Conservation (phyloP, 495 filamentous ascomycete genomes). For the Penicillium tannophilum region DNA sequence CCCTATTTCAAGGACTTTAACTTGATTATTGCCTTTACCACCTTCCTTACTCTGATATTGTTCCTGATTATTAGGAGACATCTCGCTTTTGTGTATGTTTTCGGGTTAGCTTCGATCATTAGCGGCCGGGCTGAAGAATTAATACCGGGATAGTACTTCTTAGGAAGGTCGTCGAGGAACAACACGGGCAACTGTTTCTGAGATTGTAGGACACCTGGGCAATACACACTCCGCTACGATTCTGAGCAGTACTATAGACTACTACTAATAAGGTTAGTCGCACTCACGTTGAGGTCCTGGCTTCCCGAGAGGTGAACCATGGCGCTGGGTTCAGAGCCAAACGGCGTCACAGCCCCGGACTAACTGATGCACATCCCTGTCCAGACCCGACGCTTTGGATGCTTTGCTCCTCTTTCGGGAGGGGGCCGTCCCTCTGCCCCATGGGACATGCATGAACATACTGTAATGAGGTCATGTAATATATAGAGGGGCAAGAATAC, state of each 20-base stretch:
- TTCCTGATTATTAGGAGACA: slow-evolving; percentile 11
- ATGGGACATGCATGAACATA: slow-evolving; percentile 32
- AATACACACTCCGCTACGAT: background rate
- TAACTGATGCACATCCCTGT: slow-evolving; percentile 14
- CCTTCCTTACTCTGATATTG: slow-evolving; percentile 1
- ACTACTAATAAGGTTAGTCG: slow-evolving; percentile 33
- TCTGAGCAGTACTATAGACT: background rate
- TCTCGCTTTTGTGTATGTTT: slow-evolving; percentile 1
- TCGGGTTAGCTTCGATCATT: slow-evolving; percentile 17
- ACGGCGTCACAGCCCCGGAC: slow-evolving; percentile 21
- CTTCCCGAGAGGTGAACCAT: slow-evolving; percentile 46
- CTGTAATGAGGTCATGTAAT: slow-evolving; percentile 11
- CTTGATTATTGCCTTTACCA: background rate
- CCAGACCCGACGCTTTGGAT: slow-evolving; percentile 37
- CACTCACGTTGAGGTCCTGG: slow-evolving; percentile 19
- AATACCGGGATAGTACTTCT: background rate
- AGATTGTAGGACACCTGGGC: background rate
- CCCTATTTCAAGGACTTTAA: background rate
- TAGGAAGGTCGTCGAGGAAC: background rate
- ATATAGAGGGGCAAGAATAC: background rate
- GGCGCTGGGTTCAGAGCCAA: slow-evolving; percentile 39
- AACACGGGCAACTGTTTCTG: too few species aligned
- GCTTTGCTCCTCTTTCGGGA: slow-evolving; percentile 17
- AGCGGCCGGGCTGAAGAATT: slow-evolving; percentile 4
- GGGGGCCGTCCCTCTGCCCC: slow-evolving; percentile 18